Evolutionary conservation across 2,329 filamentous ascomycete species (phyloP), one percentile per base, ranked within the genome.

Genomic region (Hymenotorrendiella dingleyae): DNA sequence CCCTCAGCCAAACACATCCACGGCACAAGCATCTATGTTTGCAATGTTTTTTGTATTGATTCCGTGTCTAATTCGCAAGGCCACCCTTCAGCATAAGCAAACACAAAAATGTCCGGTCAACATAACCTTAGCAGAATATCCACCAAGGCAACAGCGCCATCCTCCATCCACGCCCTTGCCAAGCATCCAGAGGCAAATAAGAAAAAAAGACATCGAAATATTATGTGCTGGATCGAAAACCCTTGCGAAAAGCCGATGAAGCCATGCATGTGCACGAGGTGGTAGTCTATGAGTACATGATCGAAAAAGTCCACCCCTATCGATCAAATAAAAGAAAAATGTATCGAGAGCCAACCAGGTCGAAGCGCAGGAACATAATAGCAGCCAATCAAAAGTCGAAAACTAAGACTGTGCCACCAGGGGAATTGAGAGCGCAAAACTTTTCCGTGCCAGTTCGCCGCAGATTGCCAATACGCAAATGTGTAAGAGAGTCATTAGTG

Each of bases 401-500:
- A 54, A 49, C 48, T 40, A 47, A 54, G 46, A 50, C 51, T 46
- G 48, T 50, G 48, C 45, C 47, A 48, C 45, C 48, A 50, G 33
- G 32, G 36, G 38, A 40, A 34, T 34, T 20, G 32, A 54, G 51
- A 53, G 49, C 46, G 50, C 51, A 55, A 55, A 57, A 59, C 54
- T 59, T 61, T 61, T 59, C 57, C 53, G 49, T 40, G 43, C 42
- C 53, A 48, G 46, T 51, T 46, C 38, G 51, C 52, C 52, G 48
- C 54, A 50, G 52, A 57, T 54, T 55, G 55, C 59, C 50, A 55
- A 56, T 47, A 57, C 50, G 45, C 49, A 56, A 52, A 54, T 47
- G 46, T 51, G 45, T 51, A 50, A 48, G 32, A 51, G 28, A 45
- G 42, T 50, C 44, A 49, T 47, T 47, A 48, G 36, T 42, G 36